Evolutionary conservation across 306 rosid genomes (phyloP).

Genomic region (Cucumis melo): DNA sequence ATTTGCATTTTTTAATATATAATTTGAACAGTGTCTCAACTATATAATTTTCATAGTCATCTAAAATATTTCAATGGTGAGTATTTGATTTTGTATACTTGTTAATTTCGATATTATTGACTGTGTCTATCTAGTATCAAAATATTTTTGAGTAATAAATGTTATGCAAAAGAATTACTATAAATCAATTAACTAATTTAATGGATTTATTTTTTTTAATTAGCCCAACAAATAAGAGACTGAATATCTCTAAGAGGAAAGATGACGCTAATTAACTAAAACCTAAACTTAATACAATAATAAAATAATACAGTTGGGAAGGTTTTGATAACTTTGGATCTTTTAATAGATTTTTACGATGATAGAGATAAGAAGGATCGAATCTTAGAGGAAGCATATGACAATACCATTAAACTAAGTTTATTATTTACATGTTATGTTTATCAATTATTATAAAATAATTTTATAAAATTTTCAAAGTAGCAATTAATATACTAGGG

Average conservation of each 20-base stretch:
- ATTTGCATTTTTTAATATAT: not conserved
- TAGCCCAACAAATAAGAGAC: too few species aligned
- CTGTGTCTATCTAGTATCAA: not conserved
- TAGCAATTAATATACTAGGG: not conserved
- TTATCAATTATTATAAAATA: too few species aligned
- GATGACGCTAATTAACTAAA: too few species aligned
- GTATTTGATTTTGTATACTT: not conserved
- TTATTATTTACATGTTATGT: too few species aligned
- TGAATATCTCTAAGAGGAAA: too few species aligned
- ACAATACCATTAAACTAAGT: too few species aligned
- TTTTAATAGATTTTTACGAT: too few species aligned
- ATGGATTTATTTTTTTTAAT: not conserved
- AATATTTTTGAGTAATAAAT: not conserved
- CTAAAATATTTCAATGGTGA: not conserved
- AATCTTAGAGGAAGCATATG: too few species aligned
- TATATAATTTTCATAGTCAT: not conserved
- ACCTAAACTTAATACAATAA: too few species aligned
- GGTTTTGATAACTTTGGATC: not conserved
- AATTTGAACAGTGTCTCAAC: not conserved
- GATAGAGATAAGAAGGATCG: too few species aligned
- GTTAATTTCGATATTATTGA: not conserved
- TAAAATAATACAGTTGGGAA: too few species aligned
- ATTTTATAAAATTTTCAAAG: not conserved
- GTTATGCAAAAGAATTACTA: not conserved
- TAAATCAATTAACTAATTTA: not conserved